These are phyloP conservation scores for Malassezia yamatoensis DNA, from an alignment of 1,284 basidiomycete species.

Conservation along the genomic window DNA sequence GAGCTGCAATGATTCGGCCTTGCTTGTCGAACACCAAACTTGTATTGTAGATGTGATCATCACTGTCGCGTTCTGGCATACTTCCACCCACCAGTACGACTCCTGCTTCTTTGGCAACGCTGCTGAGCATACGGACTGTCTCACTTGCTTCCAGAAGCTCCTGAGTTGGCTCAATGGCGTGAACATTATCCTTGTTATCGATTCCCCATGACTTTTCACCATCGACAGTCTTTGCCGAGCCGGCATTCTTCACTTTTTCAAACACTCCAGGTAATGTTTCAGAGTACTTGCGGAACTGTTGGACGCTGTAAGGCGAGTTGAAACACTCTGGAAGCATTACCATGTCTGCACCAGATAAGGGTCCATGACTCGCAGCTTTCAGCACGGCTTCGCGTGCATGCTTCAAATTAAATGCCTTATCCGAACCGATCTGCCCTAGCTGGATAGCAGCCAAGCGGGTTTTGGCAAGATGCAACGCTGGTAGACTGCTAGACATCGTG, in stretches of 20 bases:
- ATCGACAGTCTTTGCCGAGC: slow-evolving; percentile 20
- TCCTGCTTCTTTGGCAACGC: slow-evolving; percentile 66
- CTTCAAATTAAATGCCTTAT: slow-evolving; percentile 37
- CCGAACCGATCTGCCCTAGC: slow-evolving; percentile 35
- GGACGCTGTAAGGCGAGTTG: slow-evolving; percentile 88
- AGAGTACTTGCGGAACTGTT: slow-evolving; percentile 49
- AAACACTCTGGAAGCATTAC: slow-evolving; percentile 70
- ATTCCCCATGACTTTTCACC: slow-evolving; percentile 29
- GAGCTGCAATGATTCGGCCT: slow-evolving; percentile 75
- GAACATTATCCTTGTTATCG: slow-evolving; percentile 23
- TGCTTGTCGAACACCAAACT: slow-evolving; percentile 65
- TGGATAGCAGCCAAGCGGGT: slow-evolving; percentile 38
- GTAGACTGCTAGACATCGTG: slow-evolving; percentile 11
- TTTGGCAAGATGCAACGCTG: slow-evolving; percentile 21
- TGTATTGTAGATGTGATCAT: slow-evolving; percentile 43
- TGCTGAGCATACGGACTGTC: slow-evolving; percentile 70
- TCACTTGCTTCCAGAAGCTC: slow-evolving; percentile 55
- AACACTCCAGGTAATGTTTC: slow-evolving; percentile 38
- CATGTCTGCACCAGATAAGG: slow-evolving; percentile 28
- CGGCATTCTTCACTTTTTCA: slow-evolving; percentile 26
- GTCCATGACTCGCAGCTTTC: slow-evolving; percentile 13
- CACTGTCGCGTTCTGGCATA: slow-evolving; percentile 39
- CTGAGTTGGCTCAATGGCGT: slow-evolving; percentile 54
- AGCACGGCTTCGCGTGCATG: slow-evolving; percentile 25
- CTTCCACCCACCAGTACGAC: slow-evolving; percentile 81